Percentiles rank a stretch among this genome's conserved stretches.
Evolutionary conservation across 2,329 filamentous ascomycete species (phyloP).

Genomic region (Emergomyces africanus): DNA sequence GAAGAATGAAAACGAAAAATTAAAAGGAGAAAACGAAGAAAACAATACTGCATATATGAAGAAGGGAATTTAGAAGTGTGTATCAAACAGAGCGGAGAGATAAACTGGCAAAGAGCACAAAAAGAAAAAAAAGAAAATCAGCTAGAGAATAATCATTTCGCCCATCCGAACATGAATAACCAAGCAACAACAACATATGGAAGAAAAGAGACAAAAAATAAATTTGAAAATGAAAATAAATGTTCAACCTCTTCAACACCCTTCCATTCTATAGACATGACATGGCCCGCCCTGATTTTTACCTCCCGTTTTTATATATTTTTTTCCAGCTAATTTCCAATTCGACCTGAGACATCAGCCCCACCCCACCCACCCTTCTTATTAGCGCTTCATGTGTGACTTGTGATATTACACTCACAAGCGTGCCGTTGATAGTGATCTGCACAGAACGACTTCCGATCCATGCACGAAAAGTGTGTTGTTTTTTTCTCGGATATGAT

Average conservation of each 20-base stretch:
- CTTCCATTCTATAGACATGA: not conserved
- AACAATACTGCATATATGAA: not conserved
- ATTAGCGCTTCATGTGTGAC: not conserved
- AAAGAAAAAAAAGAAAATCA: not conserved
- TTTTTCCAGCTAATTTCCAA: not conserved
- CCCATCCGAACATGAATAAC: not conserved
- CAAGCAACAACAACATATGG: not conserved
- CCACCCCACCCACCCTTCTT: not conserved
- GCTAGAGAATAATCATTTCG: not conserved
- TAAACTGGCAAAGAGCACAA: not conserved
- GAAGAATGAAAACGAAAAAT: constrained; percentile 5
- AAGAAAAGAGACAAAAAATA: constrained; percentile 4
- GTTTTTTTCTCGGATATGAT: constrained; percentile 15
- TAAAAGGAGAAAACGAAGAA: constrained; percentile 1
- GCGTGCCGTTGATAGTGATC: not conserved
- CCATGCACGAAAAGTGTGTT: constrained; percentile 23
- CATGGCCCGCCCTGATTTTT: not conserved
- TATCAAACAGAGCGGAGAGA: not conserved
- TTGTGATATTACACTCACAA: not conserved
- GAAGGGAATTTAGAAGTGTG: not conserved
- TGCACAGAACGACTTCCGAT: constrained; percentile 26
- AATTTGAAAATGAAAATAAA: not conserved
- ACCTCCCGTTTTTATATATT: not conserved
- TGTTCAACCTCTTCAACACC: constrained; percentile 6
- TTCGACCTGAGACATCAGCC: not conserved